These are phyloP conservation scores for Plantago major DNA, from an alignment of 257 asterid genomes.

Conservation along the genomic window DNA sequence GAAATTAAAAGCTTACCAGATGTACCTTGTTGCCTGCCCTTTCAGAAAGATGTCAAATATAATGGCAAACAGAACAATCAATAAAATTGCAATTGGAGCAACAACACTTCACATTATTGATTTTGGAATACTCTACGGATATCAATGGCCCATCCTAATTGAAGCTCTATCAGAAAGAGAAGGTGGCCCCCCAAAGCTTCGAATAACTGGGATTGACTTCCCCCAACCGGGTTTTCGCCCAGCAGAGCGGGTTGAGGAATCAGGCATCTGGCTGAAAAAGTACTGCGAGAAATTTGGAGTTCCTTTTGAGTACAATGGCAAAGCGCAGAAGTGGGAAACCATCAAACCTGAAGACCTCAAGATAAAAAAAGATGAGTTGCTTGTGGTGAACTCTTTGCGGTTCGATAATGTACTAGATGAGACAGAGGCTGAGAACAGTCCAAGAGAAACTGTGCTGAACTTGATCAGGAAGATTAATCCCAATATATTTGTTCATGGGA, in stretches of 20 bases:
- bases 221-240: slow-evolving; percentile 51
- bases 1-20: slow-evolving; percentile 42
- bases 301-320: slow-evolving; percentile 46
- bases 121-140: slow-evolving; percentile 52
- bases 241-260: slow-evolving; percentile 42
- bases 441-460: slow-evolving; percentile 37
- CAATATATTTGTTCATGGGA: slow-evolving; percentile 34
- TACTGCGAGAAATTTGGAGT: slow-evolving; percentile 39
- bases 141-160: slow-evolving; percentile 49
- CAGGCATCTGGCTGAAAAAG: slow-evolving; percentile 41
- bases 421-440: slow-evolving; percentile 42
- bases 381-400: slow-evolving; percentile 41
- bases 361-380: slow-evolving; percentile 33
- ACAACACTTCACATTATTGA: slow-evolving; percentile 43
- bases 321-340: slow-evolving; percentile 54
- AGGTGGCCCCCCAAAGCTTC: slow-evolving; percentile 49
- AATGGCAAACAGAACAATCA: slow-evolving; percentile 38
- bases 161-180: slow-evolving; percentile 38
- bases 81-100: slow-evolving; percentile 31
- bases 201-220: slow-evolving; percentile 48
- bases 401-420: slow-evolving; percentile 39
- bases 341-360: slow-evolving; percentile 37
- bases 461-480: slow-evolving; percentile 38
- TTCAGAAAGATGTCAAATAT: slow-evolving; percentile 39
- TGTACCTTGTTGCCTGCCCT: slow-evolving; percentile 39